A percentile compares a stretch with the other conserved stretches of the same genome.
Conservation (phyloP, 2,329 filamentous ascomycete species). For the Alternaria ethzedia region DNA sequence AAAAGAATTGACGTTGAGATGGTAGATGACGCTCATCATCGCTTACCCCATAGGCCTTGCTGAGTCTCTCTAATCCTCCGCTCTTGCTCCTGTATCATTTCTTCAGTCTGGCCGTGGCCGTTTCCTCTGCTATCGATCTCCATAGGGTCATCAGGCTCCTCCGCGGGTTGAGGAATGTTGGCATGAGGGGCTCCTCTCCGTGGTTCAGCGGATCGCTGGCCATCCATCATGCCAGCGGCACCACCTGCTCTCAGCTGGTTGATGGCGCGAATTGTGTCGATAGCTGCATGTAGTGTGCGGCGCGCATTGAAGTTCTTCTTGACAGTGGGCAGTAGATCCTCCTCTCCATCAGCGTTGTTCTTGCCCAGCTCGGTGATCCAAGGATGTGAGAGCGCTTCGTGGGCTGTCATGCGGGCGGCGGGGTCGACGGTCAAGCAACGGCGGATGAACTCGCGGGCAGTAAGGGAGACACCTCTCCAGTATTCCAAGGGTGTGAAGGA, state of each 20-base stretch:
- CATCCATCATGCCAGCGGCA: constrained; percentile 66
- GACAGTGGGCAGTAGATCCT: constrained; percentile 67
- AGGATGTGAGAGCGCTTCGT: constrained; percentile 72
- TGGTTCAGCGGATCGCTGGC: constrained; percentile 64
- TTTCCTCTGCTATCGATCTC: constrained; percentile 63
- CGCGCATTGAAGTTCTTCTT: constrained; percentile 75
- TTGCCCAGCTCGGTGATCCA: constrained; percentile 67
- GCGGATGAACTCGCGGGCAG: constrained; percentile 88
- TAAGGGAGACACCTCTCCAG: constrained; percentile 89
- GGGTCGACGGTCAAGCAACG: constrained; percentile 92
- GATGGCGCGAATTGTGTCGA: constrained; percentile 71
- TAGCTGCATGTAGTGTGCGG: constrained; percentile 69
- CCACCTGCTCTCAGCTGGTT: constrained; percentile 70
- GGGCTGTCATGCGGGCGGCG: constrained; percentile 84
- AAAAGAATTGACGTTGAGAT: not conserved
- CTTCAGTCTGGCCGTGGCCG: constrained; percentile 66
- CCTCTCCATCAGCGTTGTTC: constrained; percentile 48
- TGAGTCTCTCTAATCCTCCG: constrained; percentile 65
- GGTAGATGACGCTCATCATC: constrained; percentile 13
- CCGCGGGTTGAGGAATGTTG: constrained; percentile 44
- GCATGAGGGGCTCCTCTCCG: constrained; percentile 40
- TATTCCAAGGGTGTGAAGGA: constrained; percentile 93
- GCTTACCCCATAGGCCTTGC: constrained; percentile 61
- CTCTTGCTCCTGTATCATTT: constrained; percentile 67
- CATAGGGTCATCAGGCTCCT: constrained; percentile 50